Base-by-base conservation (phyloP, 345 rosid species). In the Lumnitzera racemosa region DNA sequence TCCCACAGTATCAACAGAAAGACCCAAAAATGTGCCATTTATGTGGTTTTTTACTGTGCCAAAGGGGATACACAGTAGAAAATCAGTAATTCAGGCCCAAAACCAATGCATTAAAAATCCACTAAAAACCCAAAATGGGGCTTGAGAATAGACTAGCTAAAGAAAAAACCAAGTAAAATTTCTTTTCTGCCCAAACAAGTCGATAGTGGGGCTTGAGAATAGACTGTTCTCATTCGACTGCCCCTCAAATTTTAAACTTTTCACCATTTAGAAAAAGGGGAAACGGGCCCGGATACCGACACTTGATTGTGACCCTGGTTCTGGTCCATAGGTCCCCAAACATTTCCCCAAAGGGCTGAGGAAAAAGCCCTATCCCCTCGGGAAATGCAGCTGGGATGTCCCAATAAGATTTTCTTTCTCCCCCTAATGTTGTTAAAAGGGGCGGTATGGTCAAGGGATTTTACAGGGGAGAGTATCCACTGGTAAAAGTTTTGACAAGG, bases 131-230 rank as follows among this genome's bases (percentile, higher is more conserved):
- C n/a, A n/a, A n/a, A n/a, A n/a, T n/a, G n/a, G n/a, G n/a, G n/a
- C n/a, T n/a, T n/a, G n/a, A n/a, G n/a, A n/a, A 2, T 29, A 29
- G 36, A 36, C 47, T 53, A 57, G 49, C 41, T 31, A 53, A 24
- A 43, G 57, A 27, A 67, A 24, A 20, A 14, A 49, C 27, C 56
- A 23, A 52, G 51, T 15, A n/a, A n/a, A 53, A 90, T 78, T 81
- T 86, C 98, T 64, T 86, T 87, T 67, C 78, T 68, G 65, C n/a
- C 65, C 84, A 71, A 85, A 83, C 63, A 86, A 61, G 56, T 92
- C 98, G 97, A 89, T 64, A 92, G 57, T 13, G n/a, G 98, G 87
- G 79, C 96, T 86, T 36, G 98, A 92, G 75, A 92, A 92, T 59
- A 92, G 83, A 72, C 97, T 84, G 76, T 87, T 89, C 76, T 87